Evolutionary conservation across 805 yeast species (phyloP), one percentile per base, ranked within the genome.

Genomic region (Pichia heedii): DNA sequence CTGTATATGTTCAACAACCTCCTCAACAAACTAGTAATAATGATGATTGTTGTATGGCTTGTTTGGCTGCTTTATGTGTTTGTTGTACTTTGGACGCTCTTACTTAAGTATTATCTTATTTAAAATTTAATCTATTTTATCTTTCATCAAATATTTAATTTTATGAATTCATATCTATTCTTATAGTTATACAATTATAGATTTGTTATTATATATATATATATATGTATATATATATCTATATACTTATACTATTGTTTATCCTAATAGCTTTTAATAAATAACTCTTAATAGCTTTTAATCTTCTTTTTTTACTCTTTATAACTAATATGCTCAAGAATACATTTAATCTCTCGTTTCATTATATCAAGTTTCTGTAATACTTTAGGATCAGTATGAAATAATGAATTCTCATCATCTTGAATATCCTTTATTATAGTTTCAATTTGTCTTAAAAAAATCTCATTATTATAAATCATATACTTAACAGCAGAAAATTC

Each of bases 31-130:
- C 51, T 27, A 54, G 55, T 20, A 65, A 63, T 39, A 64, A 63
- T 42, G 56, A 58, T 11, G 72, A 63, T 47, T 75, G 79, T 59
- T 60, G 73, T 52, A 60, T 71, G 52, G 79, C 73, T 12, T 74
- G 79, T 63, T 55, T 75, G 37, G 78, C 74, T 20, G 77, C 74
- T 21, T 44, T 74, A 56, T 75, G 80, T 69, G 49, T 74, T 46
- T 75, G 81, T 55, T 74, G 76, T 56, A 70, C 79, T 22, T 51
- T 75, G 46, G 79, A 74, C 52, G 69, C 75, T 43, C 41, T 75
- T 16, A 70, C 74, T 50, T 74, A 60, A 29, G 6, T 16, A 5
- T n/a, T 30, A 4, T 15, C 3, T 16, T 32, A 9, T 16, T 9
- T 13, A 13, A 5, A 6, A 9, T 33, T 11, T 33, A 16, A 19